phyloP scores from a whole-genome alignment of 2,329 filamentous ascomycete genomes.

The Neofusicoccum parvum region DNA sequence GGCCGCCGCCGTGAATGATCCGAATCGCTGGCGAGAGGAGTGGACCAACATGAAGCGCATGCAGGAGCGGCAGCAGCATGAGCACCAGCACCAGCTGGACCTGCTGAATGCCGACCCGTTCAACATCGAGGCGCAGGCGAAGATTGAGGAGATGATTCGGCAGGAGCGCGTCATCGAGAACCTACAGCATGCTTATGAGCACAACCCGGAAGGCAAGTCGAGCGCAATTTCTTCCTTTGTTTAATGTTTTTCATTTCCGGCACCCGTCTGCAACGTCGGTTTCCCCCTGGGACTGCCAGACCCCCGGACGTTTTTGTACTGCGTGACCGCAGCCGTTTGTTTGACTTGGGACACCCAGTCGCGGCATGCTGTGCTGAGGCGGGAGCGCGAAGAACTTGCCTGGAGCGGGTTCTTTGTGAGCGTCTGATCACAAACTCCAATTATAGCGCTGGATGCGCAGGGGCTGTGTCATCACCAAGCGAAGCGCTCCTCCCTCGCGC shows the following conservation, averaged over 20 bases:
- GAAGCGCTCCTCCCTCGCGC: constrained; percentile 16
- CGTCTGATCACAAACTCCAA: constrained; percentile 6
- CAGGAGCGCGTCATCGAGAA: constrained; percentile 95
- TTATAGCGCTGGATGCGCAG: constrained; percentile 14
- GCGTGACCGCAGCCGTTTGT: constrained; percentile 1
- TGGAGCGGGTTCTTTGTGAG: constrained; percentile 10
- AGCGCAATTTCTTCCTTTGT: constrained; percentile 10
- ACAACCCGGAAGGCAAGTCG: constrained; percentile 87
- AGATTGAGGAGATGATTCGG: constrained; percentile 96
- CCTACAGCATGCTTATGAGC: constrained; percentile 92
- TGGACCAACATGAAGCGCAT: constrained; percentile 68
- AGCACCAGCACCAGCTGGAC: constrained; percentile 80
- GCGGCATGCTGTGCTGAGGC: background rate
- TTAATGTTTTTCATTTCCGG: background rate
- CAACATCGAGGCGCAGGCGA: constrained; percentile 84
- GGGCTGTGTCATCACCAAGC: constrained; percentile 17
- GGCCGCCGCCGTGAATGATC: constrained; percentile 73
- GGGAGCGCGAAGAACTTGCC: constrained; percentile 3
- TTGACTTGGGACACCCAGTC: constrained; percentile 2
- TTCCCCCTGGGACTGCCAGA: background rate
- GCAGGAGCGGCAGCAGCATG: constrained; percentile 64
- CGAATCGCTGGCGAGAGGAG: constrained; percentile 73
- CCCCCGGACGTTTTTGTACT: constrained; percentile 12
- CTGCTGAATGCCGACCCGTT: constrained; percentile 92
- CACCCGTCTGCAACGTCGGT: background rate